Evolutionary conservation across 495 filamentous ascomycete species (phyloP), one percentile per base, ranked within the genome.

Genomic region (Chlorociboria aeruginascens): DNA sequence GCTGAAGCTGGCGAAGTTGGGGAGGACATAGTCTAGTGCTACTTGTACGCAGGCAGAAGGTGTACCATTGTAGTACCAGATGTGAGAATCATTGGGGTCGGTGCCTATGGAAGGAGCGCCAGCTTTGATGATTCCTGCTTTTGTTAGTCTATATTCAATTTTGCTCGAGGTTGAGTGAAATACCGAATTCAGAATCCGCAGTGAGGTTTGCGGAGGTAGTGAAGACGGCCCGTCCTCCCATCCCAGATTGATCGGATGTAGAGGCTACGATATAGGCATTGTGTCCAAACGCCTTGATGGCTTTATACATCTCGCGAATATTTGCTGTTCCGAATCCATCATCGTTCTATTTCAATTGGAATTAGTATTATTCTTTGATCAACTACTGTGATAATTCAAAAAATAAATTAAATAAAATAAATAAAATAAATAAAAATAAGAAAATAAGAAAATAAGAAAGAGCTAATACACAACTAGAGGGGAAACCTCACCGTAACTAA

Each of bases 1-100:
- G 7, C 37, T 51, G 53, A 63, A 50, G 33, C 64, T 59, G 28
- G 61, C 64, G 47, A 70, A 66, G 14, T 52, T 66, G 14, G 72
- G 71, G 7, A 74, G 63, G 35, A 76, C 58, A 54, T 73, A 74
- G 47, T 72, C 72, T 3, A 76, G 59, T 7, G 61, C 65, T n/a
- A 69, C 57, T 34, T 66, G 51, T 3, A 61, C 59, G 39, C 63
- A 65, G 1, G 66, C 57, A 0, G 60, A 60, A 1, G 68, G 61
- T 8, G 68, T 70, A 17, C 68, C 68, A 39, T 71, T 67, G 53
- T 70, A 71, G 43, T 71, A 69, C 64, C 65, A 71, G 36, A 71
- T 68, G 47, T 67, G 61, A 43, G 43, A 43, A 51, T 71, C 64
- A 8, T 53, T 55, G 8, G 66, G 64, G 39, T 70, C 68, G 11